Conservation (phyloP, 208 protist species). For the Wallacemonas sp. region DNA sequence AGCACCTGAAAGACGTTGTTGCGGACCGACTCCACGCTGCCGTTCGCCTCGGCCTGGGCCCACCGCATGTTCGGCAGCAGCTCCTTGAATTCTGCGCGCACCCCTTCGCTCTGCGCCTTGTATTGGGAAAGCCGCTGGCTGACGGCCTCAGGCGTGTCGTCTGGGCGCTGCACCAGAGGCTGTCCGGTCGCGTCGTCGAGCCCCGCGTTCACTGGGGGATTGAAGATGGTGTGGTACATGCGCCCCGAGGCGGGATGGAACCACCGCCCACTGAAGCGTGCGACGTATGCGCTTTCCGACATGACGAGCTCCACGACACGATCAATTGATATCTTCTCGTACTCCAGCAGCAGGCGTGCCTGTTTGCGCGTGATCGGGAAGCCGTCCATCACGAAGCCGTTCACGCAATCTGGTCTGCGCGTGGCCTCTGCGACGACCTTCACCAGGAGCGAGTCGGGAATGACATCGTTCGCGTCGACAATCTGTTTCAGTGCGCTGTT, state of each 20-base stretch:
- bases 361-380: constrained; percentile 80
- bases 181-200: constrained; percentile 93
- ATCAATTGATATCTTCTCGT: constrained; percentile 50
- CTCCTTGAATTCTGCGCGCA: constrained; percentile 68
- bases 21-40: constrained; percentile 66
- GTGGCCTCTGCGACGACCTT: constrained; percentile 74
- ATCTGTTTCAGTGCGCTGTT: constrained; percentile 54
- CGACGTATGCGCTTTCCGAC: constrained; percentile 63
- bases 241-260: constrained; percentile 86
- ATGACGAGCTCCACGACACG: constrained; percentile 70
- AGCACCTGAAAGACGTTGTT: constrained; percentile 73
- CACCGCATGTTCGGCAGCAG: constrained; percentile 28
- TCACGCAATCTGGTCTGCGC: constrained; percentile 71
- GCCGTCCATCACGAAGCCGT: constrained; percentile 91
- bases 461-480: constrained; percentile 59
- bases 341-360: constrained; percentile 54
- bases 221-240: constrained; percentile 92
- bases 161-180: constrained; percentile 77
- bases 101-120: constrained; percentile 58
- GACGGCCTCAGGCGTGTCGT: constrained; percentile 90
- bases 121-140: constrained; percentile 79
- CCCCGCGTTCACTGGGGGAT: constrained; percentile 79
- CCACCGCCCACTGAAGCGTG: constrained; percentile 79
- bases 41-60: constrained; percentile 58
- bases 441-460: constrained; percentile 62